Conservation (phyloP, 2,329 filamentous ascomycete genomes). For the Talaromyces sp. region DNA sequence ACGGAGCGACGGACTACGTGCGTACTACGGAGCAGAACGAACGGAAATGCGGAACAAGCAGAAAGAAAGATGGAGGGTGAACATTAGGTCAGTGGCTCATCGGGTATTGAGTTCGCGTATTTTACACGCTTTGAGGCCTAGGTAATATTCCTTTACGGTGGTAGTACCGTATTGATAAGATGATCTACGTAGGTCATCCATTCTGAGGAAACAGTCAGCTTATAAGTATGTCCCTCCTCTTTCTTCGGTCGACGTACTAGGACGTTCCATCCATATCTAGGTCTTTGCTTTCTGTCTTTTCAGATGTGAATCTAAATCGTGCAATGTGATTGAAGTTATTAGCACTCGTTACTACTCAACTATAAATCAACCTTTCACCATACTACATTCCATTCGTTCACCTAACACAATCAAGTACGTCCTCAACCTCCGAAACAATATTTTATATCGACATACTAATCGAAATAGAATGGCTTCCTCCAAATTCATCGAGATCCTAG, state of each 20-base stretch:
- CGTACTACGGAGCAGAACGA: too few species aligned
- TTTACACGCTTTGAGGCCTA: not conserved
- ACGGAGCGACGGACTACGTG: not conserved
- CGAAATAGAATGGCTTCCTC: conserved; percentile 34
- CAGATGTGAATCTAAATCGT: not conserved
- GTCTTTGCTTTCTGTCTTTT: not conserved
- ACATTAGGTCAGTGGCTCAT: not conserved
- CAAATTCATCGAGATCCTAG: conserved; percentile 44
- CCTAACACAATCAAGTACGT: not conserved
- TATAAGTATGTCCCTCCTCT: conserved; percentile 3
- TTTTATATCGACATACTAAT: not conserved
- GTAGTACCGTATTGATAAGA: not conserved
- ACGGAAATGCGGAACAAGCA: not conserved
- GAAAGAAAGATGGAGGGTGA: not conserved
- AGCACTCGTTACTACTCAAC: not conserved
- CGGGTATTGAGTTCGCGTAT: not conserved
- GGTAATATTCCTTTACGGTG: not conserved
- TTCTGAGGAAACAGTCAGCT: not conserved
- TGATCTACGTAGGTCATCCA: not conserved
- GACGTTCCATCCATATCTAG: not conserved
- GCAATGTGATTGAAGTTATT: not conserved
- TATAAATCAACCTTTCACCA: not conserved
- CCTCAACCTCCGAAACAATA: not conserved
- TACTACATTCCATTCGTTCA: not conserved
- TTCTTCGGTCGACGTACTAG: not conserved